Evolutionary conservation across 2,329 filamentous ascomycete species (phyloP), one percentile per base, ranked within the genome.

Genomic region (Thielaviopsis ethacetica): DNA sequence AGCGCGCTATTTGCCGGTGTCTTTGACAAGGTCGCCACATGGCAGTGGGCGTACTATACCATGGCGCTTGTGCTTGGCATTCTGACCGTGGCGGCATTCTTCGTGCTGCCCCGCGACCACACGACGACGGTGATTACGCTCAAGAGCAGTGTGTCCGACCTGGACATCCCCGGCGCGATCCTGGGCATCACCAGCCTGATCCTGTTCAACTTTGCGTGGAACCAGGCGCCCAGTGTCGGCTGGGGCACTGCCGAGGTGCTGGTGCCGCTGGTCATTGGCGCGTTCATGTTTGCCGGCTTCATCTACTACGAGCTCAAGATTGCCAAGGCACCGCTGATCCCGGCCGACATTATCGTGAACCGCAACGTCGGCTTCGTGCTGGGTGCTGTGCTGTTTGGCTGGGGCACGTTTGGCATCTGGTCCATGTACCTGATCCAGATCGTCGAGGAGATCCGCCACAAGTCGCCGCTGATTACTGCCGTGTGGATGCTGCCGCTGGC

Each of bases 151-250:
- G 34, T 58, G 13, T 21, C n/a, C 24, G 60, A 62, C 24, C 53
- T 76, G 3, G 75, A 77, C 47, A 59, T 75, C 7, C 67, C 68
- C 0, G 74, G 73, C 0, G 71, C 70, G 0, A 34, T 69, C 0
- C 64, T 69, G 0, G 82, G 82, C 1, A 72, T 85, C 19, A 70
- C 72, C 0, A 76, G 76, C 0, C 70, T 86, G 24, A 72, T 84
- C 0, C 71, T 86, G 19, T 75, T 86, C 68, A 85, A 84, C 66
- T 80, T 86, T 63, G 79, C 82, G 0, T 85, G 81, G 80, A 85
- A 83, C 61, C 81, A 86, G 65, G 82, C 79, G 0, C 76, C 80
- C 0, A 71, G 79, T 0, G 77, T 75, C 1, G 80, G 81, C 1
- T 86, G 83, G 83, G 63, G 69, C 1, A 71, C 73, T 6, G 71